Percentiles rank a stretch among this genome's conserved stretches.
phyloP scores from a whole-genome alignment of 2,329 filamentous ascomycete species.

The Paecilomyces dactylethromorphus region DNA sequence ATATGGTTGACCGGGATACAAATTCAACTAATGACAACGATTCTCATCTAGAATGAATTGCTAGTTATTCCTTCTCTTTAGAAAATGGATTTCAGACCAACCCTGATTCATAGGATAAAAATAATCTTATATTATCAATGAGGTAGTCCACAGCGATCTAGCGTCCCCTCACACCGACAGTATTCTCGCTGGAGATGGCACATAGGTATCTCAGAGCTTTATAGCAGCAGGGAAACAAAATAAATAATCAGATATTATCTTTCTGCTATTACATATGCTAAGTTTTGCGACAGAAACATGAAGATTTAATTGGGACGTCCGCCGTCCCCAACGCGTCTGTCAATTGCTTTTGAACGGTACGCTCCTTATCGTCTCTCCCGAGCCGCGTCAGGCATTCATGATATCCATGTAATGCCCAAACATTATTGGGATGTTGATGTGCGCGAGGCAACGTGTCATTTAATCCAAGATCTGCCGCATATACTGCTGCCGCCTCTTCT shows the following conservation, averaged over 20 bases:
- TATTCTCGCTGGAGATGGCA: background rate
- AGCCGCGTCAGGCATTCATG: conserved; percentile 58
- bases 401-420: conserved; percentile 66
- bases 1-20: no score
- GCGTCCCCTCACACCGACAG: no score
- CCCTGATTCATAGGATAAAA: no score
- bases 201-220: background rate
- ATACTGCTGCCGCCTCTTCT: conserved; percentile 50
- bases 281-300: conserved; percentile 43
- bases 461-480: conserved; percentile 52
- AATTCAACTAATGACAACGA: no score
- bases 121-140: no score
- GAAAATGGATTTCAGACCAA: no score
- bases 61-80: no score
- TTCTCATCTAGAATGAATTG: no score
- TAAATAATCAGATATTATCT: background rate
- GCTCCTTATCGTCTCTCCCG: conserved; percentile 25
- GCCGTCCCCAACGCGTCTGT: conserved; percentile 45
- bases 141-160: no score
- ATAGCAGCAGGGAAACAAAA: background rate
- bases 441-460: conserved; percentile 29
- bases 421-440: conserved; percentile 60
- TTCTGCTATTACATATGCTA: background rate
- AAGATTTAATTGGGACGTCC: conserved; percentile 50
- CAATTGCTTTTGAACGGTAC: conserved; percentile 40